Evolutionary conservation across 768 basidiomycete species (phyloP), one percentile per base, ranked within the genome.

Genomic region (Mycena venus): DNA sequence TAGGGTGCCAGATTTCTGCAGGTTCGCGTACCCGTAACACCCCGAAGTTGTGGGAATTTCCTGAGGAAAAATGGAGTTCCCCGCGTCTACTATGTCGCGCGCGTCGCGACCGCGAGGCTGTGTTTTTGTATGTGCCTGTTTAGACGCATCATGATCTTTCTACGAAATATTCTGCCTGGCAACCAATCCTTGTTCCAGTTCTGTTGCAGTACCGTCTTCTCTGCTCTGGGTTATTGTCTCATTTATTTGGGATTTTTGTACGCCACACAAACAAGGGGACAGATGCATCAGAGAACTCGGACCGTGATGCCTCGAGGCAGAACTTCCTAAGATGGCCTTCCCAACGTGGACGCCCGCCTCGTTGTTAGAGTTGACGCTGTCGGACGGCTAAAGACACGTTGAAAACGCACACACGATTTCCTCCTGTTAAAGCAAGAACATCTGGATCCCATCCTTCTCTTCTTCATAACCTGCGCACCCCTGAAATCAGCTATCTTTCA

Each of bases 401-500:
- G 68, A 74, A 74, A 74, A 31, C 73, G 63, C 58, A 58, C 73
- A 31, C 49, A 40, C 55, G 21, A 60, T 34, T 40, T 59, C 56
- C 66, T 47, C 60, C 47, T 56, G 72, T 74, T 74, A 74, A 74
- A 74, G 73, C 68, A 65, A 74, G 62, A 74, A 63, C 68, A 34
- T 66, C 38, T 56, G n/a, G 21, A 55, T 51, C 38, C 56, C 38
- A 15, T 42, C 58, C 73, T 73, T 73, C 66, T 63, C 66, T 73
- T 73, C 65, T 68, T 63, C 42, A 68, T 65, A 71, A 55, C 38
- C 58, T 72, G 53, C 58, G 65, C 68, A 74, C 60, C 56, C 68
- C 11, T 29, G 25, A 60, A 66, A 51, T 67, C 77, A 78, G 78
- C 79, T 79, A 79, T 80, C 76, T 58, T 68, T 78, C 80, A 92